A percentile compares a stretch with the other conserved stretches of the same genome.
Conservation (phyloP, 345 rosid genomes). For the Excoecaria agallocha region DNA sequence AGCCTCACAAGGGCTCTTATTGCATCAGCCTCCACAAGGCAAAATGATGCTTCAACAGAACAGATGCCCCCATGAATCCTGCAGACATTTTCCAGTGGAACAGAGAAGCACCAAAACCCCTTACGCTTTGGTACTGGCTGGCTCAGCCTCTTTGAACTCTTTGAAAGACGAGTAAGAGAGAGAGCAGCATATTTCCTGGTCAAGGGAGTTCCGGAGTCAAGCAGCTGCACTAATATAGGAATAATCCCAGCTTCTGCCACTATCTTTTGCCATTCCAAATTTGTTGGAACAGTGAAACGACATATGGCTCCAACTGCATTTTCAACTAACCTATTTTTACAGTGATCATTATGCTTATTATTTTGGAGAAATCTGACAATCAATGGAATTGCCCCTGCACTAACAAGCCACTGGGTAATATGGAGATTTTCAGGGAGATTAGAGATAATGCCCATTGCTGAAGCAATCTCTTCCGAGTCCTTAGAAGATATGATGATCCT, state of each 20-base stretch:
- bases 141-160: conserved; percentile 44
- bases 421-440: conserved; percentile 50
- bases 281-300: conserved; percentile 45
- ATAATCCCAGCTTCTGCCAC: conserved; percentile 55
- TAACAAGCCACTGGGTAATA: conserved; percentile 54
- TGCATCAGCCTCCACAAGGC: conserved; percentile 64
- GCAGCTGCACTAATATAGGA: conserved; percentile 48
- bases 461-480: conserved; percentile 46
- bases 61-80: conserved; percentile 56
- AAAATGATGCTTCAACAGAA: conserved; percentile 54
- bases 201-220: conserved; percentile 43
- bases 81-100: conserved; percentile 45
- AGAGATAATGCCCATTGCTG: conserved; percentile 50
- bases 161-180: conserved; percentile 49
- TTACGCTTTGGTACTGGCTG: conserved; percentile 30
- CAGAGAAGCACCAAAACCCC: conserved; percentile 49
- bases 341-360: conserved; percentile 34
- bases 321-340: conserved; percentile 36
- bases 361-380: conserved; percentile 26
- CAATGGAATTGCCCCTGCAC: conserved; percentile 38
- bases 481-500: conserved; percentile 42
- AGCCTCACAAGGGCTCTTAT: conserved; percentile 47
- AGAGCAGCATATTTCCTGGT: conserved; percentile 48
- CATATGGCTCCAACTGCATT: conserved; percentile 51
- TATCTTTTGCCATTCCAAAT: conserved; percentile 49